Percentiles rank a stretch among this genome's conserved stretches.
phyloP scores from a whole-genome alignment of 2,329 filamentous ascomycete genomes.

The Colletotrichum camelliae region DNA sequence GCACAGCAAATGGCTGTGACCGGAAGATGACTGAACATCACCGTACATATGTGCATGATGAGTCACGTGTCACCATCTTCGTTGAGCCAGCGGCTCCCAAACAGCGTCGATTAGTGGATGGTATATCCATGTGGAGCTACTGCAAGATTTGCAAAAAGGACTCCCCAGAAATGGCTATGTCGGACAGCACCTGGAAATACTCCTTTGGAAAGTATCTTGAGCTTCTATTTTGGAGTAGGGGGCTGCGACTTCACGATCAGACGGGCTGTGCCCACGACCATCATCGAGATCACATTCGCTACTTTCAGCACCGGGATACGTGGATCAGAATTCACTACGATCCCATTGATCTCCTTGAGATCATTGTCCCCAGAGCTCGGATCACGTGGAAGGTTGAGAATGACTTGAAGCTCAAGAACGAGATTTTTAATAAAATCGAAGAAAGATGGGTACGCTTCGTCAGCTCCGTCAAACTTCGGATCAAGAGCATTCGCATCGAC shows the following conservation, averaged over 20 bases:
- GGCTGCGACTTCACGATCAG: constrained; percentile 74
- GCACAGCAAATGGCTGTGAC: constrained; percentile 84
- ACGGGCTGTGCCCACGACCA: constrained; percentile 86
- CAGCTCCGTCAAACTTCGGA: constrained; percentile 79
- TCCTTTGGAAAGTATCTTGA: constrained; percentile 99
- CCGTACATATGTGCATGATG: constrained; percentile 94
- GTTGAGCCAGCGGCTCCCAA: constrained; percentile 67
- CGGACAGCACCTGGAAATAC: constrained; percentile 94
- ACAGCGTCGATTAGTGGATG: constrained; percentile 54
- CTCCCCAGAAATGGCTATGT: constrained; percentile 90
- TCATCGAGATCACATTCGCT: constrained; percentile 89
- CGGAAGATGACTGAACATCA: constrained; percentile 92
- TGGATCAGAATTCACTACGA: constrained; percentile 92
- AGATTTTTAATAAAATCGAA: constrained; percentile 82
- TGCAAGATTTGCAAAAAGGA: constrained; percentile 93
- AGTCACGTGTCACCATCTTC: constrained; percentile 90
- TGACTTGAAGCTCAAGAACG: constrained; percentile 90
- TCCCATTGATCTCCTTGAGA: constrained; percentile 88
- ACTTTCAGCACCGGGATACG: constrained; percentile 87
- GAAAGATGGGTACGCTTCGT: constrained; percentile 88
- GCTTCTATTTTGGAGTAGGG: constrained; percentile 92
- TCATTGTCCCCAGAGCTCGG: constrained; percentile 86
- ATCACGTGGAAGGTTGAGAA: constrained; percentile 99
- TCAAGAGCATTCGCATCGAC: constrained; percentile 89
- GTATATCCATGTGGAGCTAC: constrained; percentile 96